These are phyloP conservation scores for Chaetomium tenue DNA, from an alignment of 495 filamentous ascomycete genomes.

Conservation along the genomic window DNA sequence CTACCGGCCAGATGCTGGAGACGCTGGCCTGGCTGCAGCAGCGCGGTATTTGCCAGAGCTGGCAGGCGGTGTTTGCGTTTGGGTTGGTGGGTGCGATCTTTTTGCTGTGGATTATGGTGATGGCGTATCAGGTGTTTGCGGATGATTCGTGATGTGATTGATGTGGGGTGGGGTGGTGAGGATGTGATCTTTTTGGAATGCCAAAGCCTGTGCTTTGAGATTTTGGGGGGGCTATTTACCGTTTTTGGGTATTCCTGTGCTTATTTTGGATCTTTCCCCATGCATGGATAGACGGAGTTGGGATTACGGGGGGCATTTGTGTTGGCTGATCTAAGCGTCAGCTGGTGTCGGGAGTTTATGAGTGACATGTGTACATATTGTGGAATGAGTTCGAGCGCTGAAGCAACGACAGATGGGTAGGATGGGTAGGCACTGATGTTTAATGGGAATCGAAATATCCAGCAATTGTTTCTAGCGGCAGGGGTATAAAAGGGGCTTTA, in stretches of 20 bases:
- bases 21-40: conserved; percentile 89
- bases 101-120: conserved; percentile 90
- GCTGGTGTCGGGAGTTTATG: no score
- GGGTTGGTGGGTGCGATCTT: conserved; percentile 79
- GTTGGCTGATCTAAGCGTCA: no score
- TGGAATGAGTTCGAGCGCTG: no score
- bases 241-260: background rate
- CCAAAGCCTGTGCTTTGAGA: background rate
- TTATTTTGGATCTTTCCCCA: background rate
- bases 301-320: no score
- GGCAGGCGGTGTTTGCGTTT: conserved; percentile 64
- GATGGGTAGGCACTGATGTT: background rate
- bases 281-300: background rate
- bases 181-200: background rate
- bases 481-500: background rate
- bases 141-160: conserved; percentile 25
- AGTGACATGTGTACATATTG: no score
- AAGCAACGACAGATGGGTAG: no score
- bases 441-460: background rate
- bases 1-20: conserved; percentile 60
- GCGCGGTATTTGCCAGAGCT: conserved; percentile 75
- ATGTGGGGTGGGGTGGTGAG: background rate
- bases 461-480: background rate
- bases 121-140: conserved; percentile 83
- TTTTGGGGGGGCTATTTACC: background rate